Conservation (phyloP, 1,284 basidiomycete genomes). For the Schizophyllum commune region DNA sequence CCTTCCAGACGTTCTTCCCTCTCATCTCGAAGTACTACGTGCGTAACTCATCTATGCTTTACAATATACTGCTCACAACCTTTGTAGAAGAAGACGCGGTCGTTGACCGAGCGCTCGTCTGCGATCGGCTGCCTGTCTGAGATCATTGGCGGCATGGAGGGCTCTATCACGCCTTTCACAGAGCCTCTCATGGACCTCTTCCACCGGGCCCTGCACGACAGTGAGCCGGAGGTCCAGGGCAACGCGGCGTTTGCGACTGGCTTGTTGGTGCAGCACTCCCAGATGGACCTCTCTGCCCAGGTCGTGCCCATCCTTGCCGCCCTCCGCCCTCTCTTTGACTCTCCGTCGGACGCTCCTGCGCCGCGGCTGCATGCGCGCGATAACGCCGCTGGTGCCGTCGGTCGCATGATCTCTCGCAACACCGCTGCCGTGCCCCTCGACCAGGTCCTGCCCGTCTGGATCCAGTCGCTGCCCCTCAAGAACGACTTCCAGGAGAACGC, state of each 20-base stretch:
- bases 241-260: conserved; percentile 96
- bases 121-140: conserved; percentile 94
- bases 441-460: conserved; percentile 81
- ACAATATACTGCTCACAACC: conserved; percentile 6
- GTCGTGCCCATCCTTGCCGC: conserved; percentile 75
- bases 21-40: conserved; percentile 92
- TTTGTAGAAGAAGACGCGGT: conserved; percentile 72
- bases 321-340: conserved; percentile 79
- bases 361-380: conserved; percentile 83
- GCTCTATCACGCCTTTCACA: conserved; percentile 81
- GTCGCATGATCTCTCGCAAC: conserved; percentile 84
- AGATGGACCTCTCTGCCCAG: conserved; percentile 78
- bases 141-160: conserved; percentile 91
- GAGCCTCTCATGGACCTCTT: conserved; percentile 80
- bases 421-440: conserved; percentile 80
- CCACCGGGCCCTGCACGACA: conserved; percentile 76
- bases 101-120: conserved; percentile 87
- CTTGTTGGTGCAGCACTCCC: conserved; percentile 85
- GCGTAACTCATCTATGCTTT: conserved; percentile 7
- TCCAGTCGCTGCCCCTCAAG: conserved; percentile 79
- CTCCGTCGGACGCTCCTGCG: conserved; percentile 51
- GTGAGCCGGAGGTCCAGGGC: conserved; percentile 88
- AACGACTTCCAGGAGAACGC: conserved; percentile 88
- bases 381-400: conserved; percentile 92
- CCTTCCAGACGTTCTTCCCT: conserved; percentile 84